Evolutionary conservation across 2,329 filamentous ascomycete genomes (phyloP), one percentile per base, ranked within the genome.

Genomic region (Sporothrix schenckii): DNA sequence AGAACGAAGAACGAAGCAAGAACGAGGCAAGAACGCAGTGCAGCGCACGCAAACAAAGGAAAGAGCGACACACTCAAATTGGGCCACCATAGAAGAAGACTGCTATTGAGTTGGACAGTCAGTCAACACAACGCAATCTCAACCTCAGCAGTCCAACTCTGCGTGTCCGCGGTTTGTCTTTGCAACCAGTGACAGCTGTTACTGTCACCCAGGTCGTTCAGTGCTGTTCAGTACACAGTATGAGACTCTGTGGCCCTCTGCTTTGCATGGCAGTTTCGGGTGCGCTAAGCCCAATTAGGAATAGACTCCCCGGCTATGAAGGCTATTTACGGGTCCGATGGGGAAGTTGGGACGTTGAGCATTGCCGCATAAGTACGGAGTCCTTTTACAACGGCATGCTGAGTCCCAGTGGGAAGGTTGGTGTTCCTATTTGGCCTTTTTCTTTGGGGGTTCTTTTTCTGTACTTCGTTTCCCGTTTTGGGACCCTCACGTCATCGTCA

Each of bases 301-400:
- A 58, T 68, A 49, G 60, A 1, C 9, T 41, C 16, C 4, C 66
- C 58, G 56, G 65, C 52, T 65, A 65, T 68, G 69, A 73, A 67
- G 72, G 72, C 65, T 69, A 71, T 70, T 65, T 72, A 72, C 72
- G 73, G 72, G 73, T 74, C 75, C 74, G 75, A 77, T 77, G 74
- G 76, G 76, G 76, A 76, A 77, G 74, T 70, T 70, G 70, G 74
- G 34, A 73, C 70, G 34, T 53, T 60, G 60, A 71, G 41, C 56
- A 2, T 24, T n/a, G 39, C 56, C 39, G 56, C 16, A 47, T 14
- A 16, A 49, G 44, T 49, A 21, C n/a, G 16, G 56, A 61, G 34
- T 61, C 24, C 39, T 6, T 41, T 10, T 41, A 44, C 5, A 7
- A 34, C 53, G 7, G 34, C 34, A 9, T 34, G 34, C 34, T 44